Base-by-base conservation (phyloP, 768 basidiomycete species). In the Plicaturopsis crispa region DNA sequence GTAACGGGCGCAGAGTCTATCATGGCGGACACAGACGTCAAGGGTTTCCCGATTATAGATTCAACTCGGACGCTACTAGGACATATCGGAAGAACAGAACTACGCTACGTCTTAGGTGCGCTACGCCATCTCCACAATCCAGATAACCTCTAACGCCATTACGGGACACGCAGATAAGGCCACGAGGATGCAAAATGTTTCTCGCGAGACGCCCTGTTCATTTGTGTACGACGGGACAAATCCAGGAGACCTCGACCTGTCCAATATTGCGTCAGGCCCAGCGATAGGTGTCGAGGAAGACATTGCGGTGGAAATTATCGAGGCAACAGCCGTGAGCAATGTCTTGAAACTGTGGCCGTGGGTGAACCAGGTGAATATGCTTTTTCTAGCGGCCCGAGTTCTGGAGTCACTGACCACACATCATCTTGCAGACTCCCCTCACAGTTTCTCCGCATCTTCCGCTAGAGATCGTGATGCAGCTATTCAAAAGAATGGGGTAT, bases 401-500 rank as follows among this genome's bases (percentile, higher is more conserved):
- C 6, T 7, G 36, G 12, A 30, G 24, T 31, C 20, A 16, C 34
- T 40, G 19, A 36, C 21, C 36, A 23, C 14, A 22, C 18, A 31
- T 20, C 24, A 35, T 12, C 35, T 36, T 34, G 24, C 55, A 99
- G 96, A 94, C 91, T 1, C 92, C 94, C 1, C 73, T 99, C 51
- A 91, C 88, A 0, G 92, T 96, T 8, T 84, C 91, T 5, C 84
- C 91, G 1, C 87, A 88, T 46, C 72, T 96, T 28, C 91, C 92
- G 1, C 67, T 99, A 31, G 96, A 99, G 58, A 91, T 97, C 39
- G 90, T 93, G 6, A 90, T 96, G 85, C 91, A 99, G 54, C 63
- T 99, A 19, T 99, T 98, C 70, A 89, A 94, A 55, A 75, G 90
- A 33, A 88, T 99, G 84, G 96, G 96, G 96, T 96, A 52, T 49